phyloP scores from a whole-genome alignment of 352 stramenopile genomes.

The Elongisporangium undulatum region DNA sequence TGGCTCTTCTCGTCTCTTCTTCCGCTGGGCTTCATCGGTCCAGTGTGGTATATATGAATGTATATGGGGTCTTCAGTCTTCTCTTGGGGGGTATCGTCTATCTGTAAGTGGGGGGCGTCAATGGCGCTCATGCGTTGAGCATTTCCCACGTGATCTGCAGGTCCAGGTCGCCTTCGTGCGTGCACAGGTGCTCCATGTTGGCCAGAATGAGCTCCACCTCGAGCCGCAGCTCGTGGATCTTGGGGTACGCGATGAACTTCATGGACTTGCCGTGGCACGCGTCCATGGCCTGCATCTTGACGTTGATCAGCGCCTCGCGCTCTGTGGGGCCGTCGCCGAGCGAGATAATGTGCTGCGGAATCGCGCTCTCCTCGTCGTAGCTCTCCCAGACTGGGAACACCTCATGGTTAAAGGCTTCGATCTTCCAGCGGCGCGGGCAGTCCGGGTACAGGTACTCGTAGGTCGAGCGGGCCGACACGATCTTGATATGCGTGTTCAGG shows the following conservation, averaged over 20 bases:
- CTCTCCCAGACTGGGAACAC: conserved; percentile 75
- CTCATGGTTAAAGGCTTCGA: conserved; percentile 86
- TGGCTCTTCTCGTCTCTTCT: background rate
- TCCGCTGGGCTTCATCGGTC: background rate
- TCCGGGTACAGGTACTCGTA: conserved; percentile 89
- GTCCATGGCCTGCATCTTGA: conserved; percentile 82
- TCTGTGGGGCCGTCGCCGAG: conserved; percentile 81
- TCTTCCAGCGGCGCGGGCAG: conserved; percentile 84
- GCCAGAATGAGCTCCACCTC: conserved; percentile 78
- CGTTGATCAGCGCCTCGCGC: conserved; percentile 77
- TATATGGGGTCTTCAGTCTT: background rate
- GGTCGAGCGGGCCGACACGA: conserved; percentile 87
- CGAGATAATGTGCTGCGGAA: conserved; percentile 77
- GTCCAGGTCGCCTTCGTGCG: conserved; percentile 77
- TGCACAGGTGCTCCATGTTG: conserved; percentile 79
- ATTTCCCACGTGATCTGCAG: conserved; percentile 86
- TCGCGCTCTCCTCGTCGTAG: conserved; percentile 45
- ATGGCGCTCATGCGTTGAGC: conserved; percentile 29
- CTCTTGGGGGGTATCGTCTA: background rate
- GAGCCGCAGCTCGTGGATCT: conserved; percentile 73
- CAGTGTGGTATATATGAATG: background rate
- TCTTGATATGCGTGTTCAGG: conserved; percentile 78
- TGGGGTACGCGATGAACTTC: conserved; percentile 87
- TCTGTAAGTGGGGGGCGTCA: background rate
- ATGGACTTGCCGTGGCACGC: conserved; percentile 83